Percentiles rank a stretch among this genome's conserved stretches.
phyloP scores from a whole-genome alignment of 2,329 filamentous ascomycete genomes.

The Fusarium fujikuroi region DNA sequence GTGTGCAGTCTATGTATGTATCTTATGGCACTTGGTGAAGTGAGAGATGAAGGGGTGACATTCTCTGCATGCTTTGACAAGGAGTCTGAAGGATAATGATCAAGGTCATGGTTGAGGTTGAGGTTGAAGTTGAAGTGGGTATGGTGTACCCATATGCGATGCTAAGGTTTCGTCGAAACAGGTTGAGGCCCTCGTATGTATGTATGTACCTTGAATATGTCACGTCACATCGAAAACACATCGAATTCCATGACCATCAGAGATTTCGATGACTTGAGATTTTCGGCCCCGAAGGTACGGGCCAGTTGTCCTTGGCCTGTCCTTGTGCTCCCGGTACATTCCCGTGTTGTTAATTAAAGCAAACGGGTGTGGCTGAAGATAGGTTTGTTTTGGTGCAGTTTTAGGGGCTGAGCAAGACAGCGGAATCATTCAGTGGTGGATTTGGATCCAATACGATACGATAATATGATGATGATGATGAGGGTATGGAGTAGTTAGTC shows the following conservation, averaged over 20 bases:
- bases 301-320: neutral
- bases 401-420: neutral
- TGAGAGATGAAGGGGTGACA: neutral
- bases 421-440: neutral
- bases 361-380: conserved; percentile 25
- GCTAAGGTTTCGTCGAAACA: neutral
- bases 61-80: conserved; percentile 1
- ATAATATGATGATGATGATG: neutral
- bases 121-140: neutral
- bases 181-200: conserved; percentile 7
- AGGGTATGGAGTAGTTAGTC: neutral
- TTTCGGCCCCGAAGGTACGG: conserved; percentile 21
- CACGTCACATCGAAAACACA: neutral
- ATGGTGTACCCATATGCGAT: neutral
- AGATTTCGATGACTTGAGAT: neutral
- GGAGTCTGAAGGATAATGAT: neutral
- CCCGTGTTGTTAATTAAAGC: neutral
- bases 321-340: neutral
- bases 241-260: neutral
- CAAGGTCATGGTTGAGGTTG: neutral
- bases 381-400: neutral
- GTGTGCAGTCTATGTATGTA: neutral
- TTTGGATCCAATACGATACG: neutral
- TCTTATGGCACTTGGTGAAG: neutral
- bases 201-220: neutral